Conservation (phyloP, 495 filamentous ascomycete species). For the Sordaria brevicollis region DNA sequence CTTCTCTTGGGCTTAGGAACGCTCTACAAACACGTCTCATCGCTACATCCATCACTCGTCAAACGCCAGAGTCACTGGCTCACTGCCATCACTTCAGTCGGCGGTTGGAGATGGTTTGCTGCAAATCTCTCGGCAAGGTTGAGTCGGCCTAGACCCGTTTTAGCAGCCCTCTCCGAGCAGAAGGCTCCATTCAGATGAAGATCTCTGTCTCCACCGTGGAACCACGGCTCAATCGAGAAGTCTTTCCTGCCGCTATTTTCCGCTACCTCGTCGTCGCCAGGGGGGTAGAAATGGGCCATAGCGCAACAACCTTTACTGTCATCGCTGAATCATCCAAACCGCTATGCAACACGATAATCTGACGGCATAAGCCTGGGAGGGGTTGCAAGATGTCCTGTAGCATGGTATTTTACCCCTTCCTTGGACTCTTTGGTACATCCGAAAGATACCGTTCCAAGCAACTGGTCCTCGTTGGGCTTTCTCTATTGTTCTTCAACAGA, state of each 20-base stretch:
- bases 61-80: neutral
- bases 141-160: constrained; percentile 24
- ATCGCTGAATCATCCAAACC: constrained; percentile 17
- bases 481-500: neutral
- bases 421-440: neutral
- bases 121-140: constrained; percentile 17
- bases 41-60: neutral
- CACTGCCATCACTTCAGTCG: neutral
- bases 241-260: constrained; percentile 11
- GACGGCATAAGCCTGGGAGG: constrained; percentile 2
- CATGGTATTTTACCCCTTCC: neutral
- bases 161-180: constrained; percentile 27
- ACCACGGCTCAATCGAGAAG: constrained; percentile 16
- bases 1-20: neutral
- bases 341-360: constrained; percentile 15
- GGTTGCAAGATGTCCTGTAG: neutral
- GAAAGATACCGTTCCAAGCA: neutral
- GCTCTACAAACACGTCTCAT: neutral
- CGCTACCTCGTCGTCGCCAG: constrained; percentile 10
- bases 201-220: constrained; percentile 24
- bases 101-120: constrained; percentile 7
- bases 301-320: constrained; percentile 3
- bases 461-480: neutral
- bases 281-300: neutral
- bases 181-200: constrained; percentile 26